These are phyloP conservation scores for Pyrenochaeta sp. DNA, from an alignment of 2,329 filamentous ascomycete species.

Conservation along the genomic window DNA sequence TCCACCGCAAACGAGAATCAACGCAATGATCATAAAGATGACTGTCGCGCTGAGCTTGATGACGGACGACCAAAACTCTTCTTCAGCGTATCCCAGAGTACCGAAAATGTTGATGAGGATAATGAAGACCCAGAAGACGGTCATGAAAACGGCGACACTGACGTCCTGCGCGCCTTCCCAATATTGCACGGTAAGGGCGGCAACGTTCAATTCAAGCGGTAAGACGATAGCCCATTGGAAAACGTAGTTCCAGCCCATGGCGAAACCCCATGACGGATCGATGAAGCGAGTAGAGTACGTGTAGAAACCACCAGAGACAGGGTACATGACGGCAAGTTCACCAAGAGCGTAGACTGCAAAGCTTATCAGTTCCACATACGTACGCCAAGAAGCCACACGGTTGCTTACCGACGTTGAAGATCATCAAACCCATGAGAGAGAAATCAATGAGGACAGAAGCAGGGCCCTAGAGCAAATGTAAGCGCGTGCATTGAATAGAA, in stretches of 20 bases:
- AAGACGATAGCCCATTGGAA: slow-evolving; percentile 50
- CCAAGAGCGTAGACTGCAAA: slow-evolving; percentile 59
- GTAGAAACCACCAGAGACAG: slow-evolving; percentile 62
- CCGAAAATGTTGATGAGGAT: slow-evolving; percentile 50
- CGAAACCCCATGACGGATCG: slow-evolving; percentile 56
- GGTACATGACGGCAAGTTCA: slow-evolving; percentile 68
- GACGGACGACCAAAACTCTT: slow-evolving; percentile 50
- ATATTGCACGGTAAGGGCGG: slow-evolving; percentile 49
- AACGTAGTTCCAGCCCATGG: slow-evolving; percentile 50
- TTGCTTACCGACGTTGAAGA: slow-evolving; percentile 50
- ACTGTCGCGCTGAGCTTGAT: slow-evolving; percentile 49
- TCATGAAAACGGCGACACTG: slow-evolving; percentile 47
- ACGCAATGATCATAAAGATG: slow-evolving; percentile 56
- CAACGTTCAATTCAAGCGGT: slow-evolving; percentile 51
- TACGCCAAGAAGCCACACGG: slow-evolving; percentile 19
- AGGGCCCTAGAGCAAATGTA: slow-evolving; percentile 33
- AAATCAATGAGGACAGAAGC: slow-evolving; percentile 50
- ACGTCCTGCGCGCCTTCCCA: slow-evolving; percentile 36
- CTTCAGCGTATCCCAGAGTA: slow-evolving; percentile 53
- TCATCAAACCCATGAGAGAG: slow-evolving; percentile 51
- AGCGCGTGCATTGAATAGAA: slow-evolving; percentile 1
- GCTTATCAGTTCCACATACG: slow-evolving; percentile 49
- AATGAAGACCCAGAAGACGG: slow-evolving; percentile 50
- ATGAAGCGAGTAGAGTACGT: slow-evolving; percentile 59
- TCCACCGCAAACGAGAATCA: slow-evolving; percentile 65